Base-by-base conservation (phyloP, 768 basidiomycete genomes). In the Rhizopogon vesiculosus region DNA sequence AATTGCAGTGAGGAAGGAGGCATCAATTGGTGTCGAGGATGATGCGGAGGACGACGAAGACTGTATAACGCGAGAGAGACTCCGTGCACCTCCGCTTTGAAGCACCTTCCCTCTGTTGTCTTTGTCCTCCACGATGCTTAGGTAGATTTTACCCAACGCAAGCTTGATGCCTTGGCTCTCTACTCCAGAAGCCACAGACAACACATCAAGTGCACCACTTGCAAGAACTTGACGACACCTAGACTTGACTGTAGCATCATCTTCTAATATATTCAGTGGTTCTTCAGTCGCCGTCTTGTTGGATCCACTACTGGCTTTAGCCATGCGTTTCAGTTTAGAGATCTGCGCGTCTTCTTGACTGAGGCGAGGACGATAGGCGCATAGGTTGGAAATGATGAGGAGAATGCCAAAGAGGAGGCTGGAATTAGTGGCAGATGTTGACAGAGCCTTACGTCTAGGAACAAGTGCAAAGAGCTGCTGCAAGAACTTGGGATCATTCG, bases 261-360 rank as follows among this genome's bases (percentile, higher is more conserved):
- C 83, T 44, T 95, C 90, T 12, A 89, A 64, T 9, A 65, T 52
- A 35, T 77, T 72, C 3, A 53, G 35, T 40, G 45, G 40, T 56
- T 64, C 72, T 62, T 64, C 69, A 55, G 64, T 52, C 31, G 58
- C 61, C 42, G 72, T 68, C 28, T 59, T 58, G 16, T 68, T 58
- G 18, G 63, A 45, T 46, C 80, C 76, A 28, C 68, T 66, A 25
- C 68, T 71, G 16, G 74, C 62, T 45, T 76, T 75, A 3, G 93
- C 83, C 87, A 98, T 90, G 48, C 76, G 77, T 60, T 83, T 82
- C 40, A 98, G 75, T 66, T 86, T 91, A 53, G 86, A 84, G 5
- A 96, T 79, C 64, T 97, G 93, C 31, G 78, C 76, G 64, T 96
- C 86, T 68, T 97, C 93, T 51, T 89, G 84, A 7, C 80, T 87